Conservation (phyloP, 345 rosid species). For the Gossypium raimondii region DNA sequence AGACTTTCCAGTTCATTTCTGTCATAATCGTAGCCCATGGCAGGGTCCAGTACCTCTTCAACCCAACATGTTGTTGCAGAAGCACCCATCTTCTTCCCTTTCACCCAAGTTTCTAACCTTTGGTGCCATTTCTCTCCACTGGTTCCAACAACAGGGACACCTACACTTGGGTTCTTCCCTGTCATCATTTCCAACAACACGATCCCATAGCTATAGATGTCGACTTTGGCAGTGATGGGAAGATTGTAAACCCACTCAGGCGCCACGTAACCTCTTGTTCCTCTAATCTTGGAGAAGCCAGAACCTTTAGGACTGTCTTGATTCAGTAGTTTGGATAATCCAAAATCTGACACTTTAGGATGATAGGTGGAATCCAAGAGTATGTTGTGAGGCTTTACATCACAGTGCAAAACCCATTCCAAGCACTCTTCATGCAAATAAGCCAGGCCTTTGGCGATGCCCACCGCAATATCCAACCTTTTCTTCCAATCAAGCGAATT, state of each 20-base stretch:
- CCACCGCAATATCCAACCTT: slow-evolving; percentile 23
- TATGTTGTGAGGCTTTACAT: slow-evolving; percentile 33
- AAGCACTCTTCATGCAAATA: slow-evolving; percentile 41
- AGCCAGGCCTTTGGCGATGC: slow-evolving; percentile 32
- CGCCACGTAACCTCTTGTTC: slow-evolving; percentile 35
- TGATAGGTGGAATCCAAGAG: slow-evolving; percentile 17
- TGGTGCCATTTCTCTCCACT: slow-evolving; percentile 7
- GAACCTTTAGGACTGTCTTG: slow-evolving; percentile 4
- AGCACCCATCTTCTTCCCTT: slow-evolving; percentile 11
- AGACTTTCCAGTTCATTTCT: neutral
- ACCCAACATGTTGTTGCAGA: neutral
- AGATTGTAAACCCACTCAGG: slow-evolving; percentile 28
- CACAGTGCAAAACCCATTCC: slow-evolving; percentile 35
- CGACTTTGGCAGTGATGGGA: slow-evolving; percentile 38
- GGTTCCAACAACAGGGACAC: slow-evolving; percentile 9
- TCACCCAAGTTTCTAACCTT: slow-evolving; percentile 5
- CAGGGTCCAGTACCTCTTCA: slow-evolving; percentile 9
- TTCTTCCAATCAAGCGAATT: slow-evolving; percentile 21
- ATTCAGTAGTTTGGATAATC: slow-evolving; percentile 19
- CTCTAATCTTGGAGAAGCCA: slow-evolving; percentile 23
- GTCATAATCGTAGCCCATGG: slow-evolving; percentile 1
- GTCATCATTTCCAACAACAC: slow-evolving; percentile 34
- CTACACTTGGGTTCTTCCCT: neutral
- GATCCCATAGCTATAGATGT: slow-evolving; percentile 40
- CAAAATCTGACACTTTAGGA: slow-evolving; percentile 29